Evolutionary conservation across 1,284 basidiomycete species (phyloP).

Genomic region (Macrocybe sp.): DNA sequence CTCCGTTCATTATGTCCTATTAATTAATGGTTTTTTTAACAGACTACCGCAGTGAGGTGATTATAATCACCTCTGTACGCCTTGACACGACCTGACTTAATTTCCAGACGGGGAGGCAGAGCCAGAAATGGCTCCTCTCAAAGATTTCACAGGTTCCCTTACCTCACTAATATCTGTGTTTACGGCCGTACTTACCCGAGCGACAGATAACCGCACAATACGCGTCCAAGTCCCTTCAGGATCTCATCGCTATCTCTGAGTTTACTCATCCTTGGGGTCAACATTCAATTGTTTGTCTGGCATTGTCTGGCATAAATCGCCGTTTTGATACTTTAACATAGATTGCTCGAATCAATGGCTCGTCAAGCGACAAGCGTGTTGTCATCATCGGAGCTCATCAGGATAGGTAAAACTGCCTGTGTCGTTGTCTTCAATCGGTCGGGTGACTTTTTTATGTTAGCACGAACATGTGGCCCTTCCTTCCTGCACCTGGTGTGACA

Average conservation of each 20-base stretch:
- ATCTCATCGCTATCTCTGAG: conserved; percentile 66
- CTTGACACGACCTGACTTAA: conserved; percentile 7
- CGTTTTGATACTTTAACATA: conserved; percentile 22
- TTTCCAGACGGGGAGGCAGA: conserved; percentile 67
- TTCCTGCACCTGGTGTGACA: conserved; percentile 74
- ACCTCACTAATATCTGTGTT: conserved; percentile 6
- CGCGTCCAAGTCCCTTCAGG: conserved; percentile 50
- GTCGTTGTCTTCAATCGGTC: conserved; percentile 11
- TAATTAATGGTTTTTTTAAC: conserved; percentile 26
- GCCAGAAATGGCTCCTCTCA: conserved; percentile 80
- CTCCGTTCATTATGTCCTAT: conserved; percentile 29
- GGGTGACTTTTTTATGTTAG: conserved; percentile 30
- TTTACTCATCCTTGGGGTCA: conserved; percentile 92
- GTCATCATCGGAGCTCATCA: conserved; percentile 85
- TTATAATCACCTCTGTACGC: conserved; percentile 11
- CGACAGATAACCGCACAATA: conserved; percentile 61
- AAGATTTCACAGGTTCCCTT: conserved; percentile 62
- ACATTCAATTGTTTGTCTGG: conserved; percentile 69
- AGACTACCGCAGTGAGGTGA: conserved; percentile 80
- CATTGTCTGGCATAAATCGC: conserved; percentile 10
- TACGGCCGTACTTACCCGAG: conserved; percentile 6
- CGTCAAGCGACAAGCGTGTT: conserved; percentile 53
- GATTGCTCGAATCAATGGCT: conserved; percentile 72
- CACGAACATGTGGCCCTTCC: conserved; percentile 85
- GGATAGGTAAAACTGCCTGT: conserved; percentile 55